Evolutionary conservation across 306 rosid species (phyloP).

Genomic region (Pyrus communis): DNA sequence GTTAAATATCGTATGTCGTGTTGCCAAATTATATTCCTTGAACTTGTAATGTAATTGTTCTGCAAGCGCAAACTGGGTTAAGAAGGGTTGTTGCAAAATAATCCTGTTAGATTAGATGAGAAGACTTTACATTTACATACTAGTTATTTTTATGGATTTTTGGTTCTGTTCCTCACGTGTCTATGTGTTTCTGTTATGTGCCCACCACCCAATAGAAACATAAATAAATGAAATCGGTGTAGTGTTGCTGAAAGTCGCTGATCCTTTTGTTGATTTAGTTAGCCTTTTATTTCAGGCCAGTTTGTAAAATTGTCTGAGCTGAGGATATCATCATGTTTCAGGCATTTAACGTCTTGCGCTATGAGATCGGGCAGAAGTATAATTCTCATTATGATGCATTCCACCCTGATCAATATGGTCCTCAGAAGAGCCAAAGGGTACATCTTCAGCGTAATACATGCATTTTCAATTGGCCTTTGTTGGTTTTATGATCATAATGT

Average conservation of each 20-base stretch:
- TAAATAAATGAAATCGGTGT: neutral
- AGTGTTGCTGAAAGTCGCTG: neutral
- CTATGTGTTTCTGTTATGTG: neutral
- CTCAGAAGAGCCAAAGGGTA: slow-evolving; percentile 79
- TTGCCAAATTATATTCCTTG: neutral
- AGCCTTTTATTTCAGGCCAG: slow-evolving; percentile 33
- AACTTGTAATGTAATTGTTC: neutral
- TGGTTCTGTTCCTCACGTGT: neutral
- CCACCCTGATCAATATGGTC: slow-evolving; percentile 52
- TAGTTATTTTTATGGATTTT: neutral
- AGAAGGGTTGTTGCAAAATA: neutral
- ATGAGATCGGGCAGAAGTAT: slow-evolving; percentile 77
- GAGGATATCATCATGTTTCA: slow-evolving; percentile 55
- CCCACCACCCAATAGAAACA: neutral
- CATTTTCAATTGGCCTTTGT: slow-evolving; percentile 4
- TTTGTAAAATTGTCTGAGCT: slow-evolving; percentile 32
- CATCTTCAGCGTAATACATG: slow-evolving; percentile 7
- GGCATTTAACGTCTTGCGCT: slow-evolving; percentile 80
- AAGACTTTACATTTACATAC: neutral
- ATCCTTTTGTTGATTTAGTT: slow-evolving; percentile 24
- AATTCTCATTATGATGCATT: slow-evolving; percentile 68
- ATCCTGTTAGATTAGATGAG: neutral
- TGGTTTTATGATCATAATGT: neutral
- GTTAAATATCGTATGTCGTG: neutral
- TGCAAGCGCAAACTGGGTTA: neutral